These are phyloP conservation scores for Tulasnella sp. DNA, from an alignment of 768 basidiomycete species.

Conservation along the genomic window DNA sequence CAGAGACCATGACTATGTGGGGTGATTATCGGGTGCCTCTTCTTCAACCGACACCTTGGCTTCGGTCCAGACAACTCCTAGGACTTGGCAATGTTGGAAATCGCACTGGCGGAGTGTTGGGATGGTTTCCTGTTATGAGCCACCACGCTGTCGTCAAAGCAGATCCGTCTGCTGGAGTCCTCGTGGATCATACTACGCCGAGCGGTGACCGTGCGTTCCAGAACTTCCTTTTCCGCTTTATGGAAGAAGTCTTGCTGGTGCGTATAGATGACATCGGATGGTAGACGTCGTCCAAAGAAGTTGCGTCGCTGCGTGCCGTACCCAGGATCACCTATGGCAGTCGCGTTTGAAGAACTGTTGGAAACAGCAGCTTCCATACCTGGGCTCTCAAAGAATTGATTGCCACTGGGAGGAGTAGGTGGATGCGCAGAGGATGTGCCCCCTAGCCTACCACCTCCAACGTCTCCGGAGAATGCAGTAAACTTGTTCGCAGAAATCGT, in stretches of 20 bases:
- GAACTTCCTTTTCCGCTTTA: conserved; percentile 75
- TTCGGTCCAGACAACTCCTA: conserved; percentile 28
- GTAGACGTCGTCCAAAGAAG: conserved; percentile 97
- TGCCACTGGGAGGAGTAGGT: conserved; percentile 18
- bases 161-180: conserved; percentile 30
- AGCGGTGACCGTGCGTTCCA: conserved; percentile 58
- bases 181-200: conserved; percentile 76
- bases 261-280: conserved; percentile 90
- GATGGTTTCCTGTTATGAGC: neutral
- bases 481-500: too few relatives aligned
- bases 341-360: neutral
- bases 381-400: conserved; percentile 16
- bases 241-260: conserved; percentile 96
- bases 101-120: neutral
- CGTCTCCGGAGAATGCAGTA: too few relatives aligned
- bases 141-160: conserved; percentile 4
- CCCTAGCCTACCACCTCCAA: conserved; percentile 27
- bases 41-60: conserved; percentile 30
- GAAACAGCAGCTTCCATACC: conserved; percentile 37
- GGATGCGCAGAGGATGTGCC: conserved; percentile 47
- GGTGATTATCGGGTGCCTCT: too few relatives aligned
- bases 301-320: conserved; percentile 63
- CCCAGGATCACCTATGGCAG: neutral
- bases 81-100: conserved; percentile 23
- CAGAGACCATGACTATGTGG: too few relatives aligned